Base-by-base conservation (phyloP, 1,139 yeast species). In the Schwanniomyces etchellsii region DNA sequence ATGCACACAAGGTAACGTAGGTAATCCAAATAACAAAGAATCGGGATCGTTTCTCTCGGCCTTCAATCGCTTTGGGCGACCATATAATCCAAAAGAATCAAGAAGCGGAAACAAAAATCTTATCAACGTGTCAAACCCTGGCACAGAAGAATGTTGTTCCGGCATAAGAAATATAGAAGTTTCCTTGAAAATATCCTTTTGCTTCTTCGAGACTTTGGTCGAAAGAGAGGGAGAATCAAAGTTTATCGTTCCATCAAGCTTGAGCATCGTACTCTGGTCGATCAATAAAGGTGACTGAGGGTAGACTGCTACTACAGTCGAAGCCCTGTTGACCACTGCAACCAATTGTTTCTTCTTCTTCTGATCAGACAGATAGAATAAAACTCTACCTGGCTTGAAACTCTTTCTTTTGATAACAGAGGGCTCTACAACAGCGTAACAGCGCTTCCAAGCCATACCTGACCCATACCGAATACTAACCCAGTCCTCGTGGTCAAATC, bases 381-480 rank as follows among this genome's bases (percentile, higher is more conserved):
- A 60, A 12, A 80, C 74, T 38, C 76, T 61, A 22, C 89, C 81
- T 22, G 79, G 65, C 20, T 59, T 46, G 40, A 70, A 63, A 39
- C 39, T 50, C 47, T 61, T 67, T 39, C 48, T 62, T 54, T 77
- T 57, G 48, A 60, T 5, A 59, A 60, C 36, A 23, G 64, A 56
- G 5, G 95, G 96, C 38, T 89, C 86, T 34, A 89, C 74, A n/a
- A 88, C 95, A 1, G 95, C 91, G 64, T 74, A 91, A 51, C 96
- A 89, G 39, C 95, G 71, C 50, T 82, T 84, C 96, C 97, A 91
- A 1, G 96, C 96, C 95, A 86, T 86, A 21, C 98, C 98, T 12
- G 93, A 76, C 11, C 97, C 97, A 55, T 89, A 89, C 42, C 97
- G 69, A 16, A 91, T 94, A 55, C 89, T 75, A 23, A 84, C 88